These are phyloP conservation scores for Dendrobium huoshanense DNA, from an alignment of 106 monocot species.

Conservation along the genomic window DNA sequence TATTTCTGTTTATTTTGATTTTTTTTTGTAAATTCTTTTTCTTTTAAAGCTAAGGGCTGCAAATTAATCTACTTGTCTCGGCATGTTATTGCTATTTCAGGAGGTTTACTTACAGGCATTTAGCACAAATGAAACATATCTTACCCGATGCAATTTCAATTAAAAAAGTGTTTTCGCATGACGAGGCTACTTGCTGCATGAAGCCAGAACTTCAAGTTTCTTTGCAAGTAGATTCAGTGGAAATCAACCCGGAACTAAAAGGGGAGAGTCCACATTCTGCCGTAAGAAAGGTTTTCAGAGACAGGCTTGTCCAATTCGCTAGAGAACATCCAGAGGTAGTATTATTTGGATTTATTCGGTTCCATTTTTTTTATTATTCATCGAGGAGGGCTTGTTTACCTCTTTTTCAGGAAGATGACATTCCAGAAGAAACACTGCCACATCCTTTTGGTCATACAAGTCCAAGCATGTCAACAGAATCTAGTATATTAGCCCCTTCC, in stretches of 20 bases:
- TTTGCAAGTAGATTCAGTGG: constrained; percentile 29
- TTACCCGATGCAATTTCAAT: constrained; percentile 51
- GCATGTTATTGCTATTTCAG: constrained; percentile 12
- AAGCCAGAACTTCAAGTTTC: constrained; percentile 54
- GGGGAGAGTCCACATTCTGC: constrained; percentile 27
- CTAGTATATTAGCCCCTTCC: background rate
- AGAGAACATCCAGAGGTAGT: constrained; percentile 49
- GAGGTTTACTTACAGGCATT: constrained; percentile 55
- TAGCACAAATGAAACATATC: constrained; percentile 53
- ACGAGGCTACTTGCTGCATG: constrained; percentile 57
- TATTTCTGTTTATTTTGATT: background rate
- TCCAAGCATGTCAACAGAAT: background rate
- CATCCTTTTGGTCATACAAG: constrained; percentile 40
- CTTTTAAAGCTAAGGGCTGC: background rate
- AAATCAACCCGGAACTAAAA: constrained; percentile 13
- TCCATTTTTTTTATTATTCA: background rate
- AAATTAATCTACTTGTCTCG: background rate
- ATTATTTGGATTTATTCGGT: background rate
- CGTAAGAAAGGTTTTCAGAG: constrained; percentile 48
- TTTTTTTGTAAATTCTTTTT: background rate
- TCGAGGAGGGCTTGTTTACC: background rate
- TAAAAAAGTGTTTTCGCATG: constrained; percentile 51
- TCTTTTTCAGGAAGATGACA: constrained; percentile 49
- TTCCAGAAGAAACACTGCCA: constrained; percentile 52
- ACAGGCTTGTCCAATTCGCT: constrained; percentile 38